These are phyloP conservation scores for Camelina neglecta DNA, from an alignment of 345 rosid species.

Conservation along the genomic window DNA sequence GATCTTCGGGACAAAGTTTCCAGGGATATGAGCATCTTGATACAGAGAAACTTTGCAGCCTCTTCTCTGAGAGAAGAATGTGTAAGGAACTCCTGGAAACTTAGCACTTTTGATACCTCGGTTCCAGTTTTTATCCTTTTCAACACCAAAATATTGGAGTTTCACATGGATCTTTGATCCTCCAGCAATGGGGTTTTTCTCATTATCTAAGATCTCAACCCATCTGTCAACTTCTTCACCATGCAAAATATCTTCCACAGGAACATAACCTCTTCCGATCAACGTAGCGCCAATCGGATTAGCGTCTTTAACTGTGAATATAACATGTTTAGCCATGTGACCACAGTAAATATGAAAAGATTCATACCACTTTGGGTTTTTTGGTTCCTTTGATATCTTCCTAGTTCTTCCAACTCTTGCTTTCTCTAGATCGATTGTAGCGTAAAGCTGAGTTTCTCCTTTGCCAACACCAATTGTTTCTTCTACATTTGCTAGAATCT, in stretches of 20 bases:
- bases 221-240: constrained; percentile 92
- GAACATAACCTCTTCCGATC: constrained; percentile 84
- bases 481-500: constrained; percentile 78
- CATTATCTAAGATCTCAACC: constrained; percentile 78
- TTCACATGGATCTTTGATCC: constrained; percentile 89
- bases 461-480: constrained; percentile 84
- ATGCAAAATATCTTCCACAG: constrained; percentile 68
- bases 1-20: constrained; percentile 74
- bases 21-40: constrained; percentile 97
- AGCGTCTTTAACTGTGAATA: constrained; percentile 89
- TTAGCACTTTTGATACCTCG: constrained; percentile 72
- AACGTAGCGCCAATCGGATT: constrained; percentile 91
- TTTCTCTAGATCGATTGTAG: constrained; percentile 84
- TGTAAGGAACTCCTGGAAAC: constrained; percentile 91
- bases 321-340: constrained; percentile 76
- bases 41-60: constrained; percentile 91
- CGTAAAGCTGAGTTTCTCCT: constrained; percentile 77
- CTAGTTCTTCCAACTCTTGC: constrained; percentile 97
- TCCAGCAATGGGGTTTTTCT: constrained; percentile 60
- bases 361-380: constrained; percentile 81
- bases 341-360: constrained; percentile 95
- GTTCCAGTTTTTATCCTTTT: constrained; percentile 69
- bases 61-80: constrained; percentile 82
- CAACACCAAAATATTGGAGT: constrained; percentile 76
- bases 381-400: constrained; percentile 58